These are phyloP conservation scores for Albizia julibrissin DNA, from an alignment of 306 rosid species.

Conservation along the genomic window DNA sequence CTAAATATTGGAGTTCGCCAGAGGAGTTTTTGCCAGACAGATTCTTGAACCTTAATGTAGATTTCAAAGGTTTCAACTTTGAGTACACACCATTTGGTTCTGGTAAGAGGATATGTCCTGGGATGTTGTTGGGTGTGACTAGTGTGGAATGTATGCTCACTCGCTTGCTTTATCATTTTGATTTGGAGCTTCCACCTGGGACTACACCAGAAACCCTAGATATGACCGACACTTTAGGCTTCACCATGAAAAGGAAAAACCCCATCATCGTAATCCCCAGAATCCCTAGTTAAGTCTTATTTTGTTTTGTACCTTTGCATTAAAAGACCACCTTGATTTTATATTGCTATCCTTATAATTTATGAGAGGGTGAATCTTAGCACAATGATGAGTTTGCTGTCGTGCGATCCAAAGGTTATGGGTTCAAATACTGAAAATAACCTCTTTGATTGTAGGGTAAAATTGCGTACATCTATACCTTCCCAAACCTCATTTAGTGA, in stretches of 20 bases:
- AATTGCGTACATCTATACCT: too few relatives aligned
- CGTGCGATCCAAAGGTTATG: too few relatives aligned
- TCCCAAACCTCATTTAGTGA: too few relatives aligned
- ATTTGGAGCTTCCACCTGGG: not conserved
- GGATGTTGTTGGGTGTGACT: not conserved
- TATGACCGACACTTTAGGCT: not conserved
- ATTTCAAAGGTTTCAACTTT: slow-evolving; percentile 2
- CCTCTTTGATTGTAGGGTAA: too few relatives aligned
- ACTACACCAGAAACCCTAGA: not conserved
- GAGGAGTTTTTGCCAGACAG: slow-evolving; percentile 27
- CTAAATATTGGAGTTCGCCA: slow-evolving; percentile 16
- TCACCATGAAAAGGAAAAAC: not conserved
- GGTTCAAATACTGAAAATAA: too few relatives aligned
- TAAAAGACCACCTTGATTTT: too few relatives aligned
- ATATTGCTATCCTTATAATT: too few relatives aligned
- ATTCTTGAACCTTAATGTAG: not conserved
- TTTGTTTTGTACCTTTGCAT: not conserved
- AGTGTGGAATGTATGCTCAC: not conserved
- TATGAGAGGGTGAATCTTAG: too few relatives aligned
- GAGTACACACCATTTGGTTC: not conserved
- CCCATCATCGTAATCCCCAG: not conserved
- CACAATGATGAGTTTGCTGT: fast-evolving
- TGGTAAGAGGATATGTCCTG: not conserved
- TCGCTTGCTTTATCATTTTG: not conserved
- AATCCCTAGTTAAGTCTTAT: not conserved